Evolutionary conservation across 2,329 filamentous ascomycete genomes (phyloP), one percentile per base, ranked within the genome.

Genomic region (Trichoderma sp.): DNA sequence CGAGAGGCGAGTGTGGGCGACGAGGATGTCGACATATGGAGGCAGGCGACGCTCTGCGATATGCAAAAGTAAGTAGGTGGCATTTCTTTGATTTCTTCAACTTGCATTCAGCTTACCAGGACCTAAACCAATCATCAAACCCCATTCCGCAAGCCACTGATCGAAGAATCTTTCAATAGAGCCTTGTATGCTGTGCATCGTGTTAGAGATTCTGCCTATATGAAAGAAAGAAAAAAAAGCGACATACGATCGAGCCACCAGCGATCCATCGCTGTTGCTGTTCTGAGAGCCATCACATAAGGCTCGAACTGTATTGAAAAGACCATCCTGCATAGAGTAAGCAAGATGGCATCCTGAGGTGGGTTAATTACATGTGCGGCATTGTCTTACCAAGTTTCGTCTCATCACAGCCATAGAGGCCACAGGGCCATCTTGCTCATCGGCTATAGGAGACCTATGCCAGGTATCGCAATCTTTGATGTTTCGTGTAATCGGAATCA

Each of bases 21-120:
- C 88, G 3, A 92, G 81, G 63, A 92, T 92, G 68, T 92, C 90
- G 29, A 92, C 90, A 70, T 92, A 92, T 0, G 90, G 89, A 0
- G 90, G 90, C 0, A 92, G 82, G 1, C 82, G 82, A 17, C 82
- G 80, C 63, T 87, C 84, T 82, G 12, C 8, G 17, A 37, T n/a
- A n/a, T 63, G 15, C 15, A 52, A 12, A 22, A 13, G 61, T 48
- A 17, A 65, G 64, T 9, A 32, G 22, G 67, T 35, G 50, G 19
- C 29, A 13, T 22, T 22, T 19, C 25, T 50, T 32, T 34, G 5
- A 19, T 45, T 25, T n/a, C 35, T 8, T 48, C 52, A 7, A 17
- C 54, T 12, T 5, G 9, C 13, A 37, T 3, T 70, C 73, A 77
- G 84, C 84, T 80, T 70, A 82, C 67, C 57, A 57, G 68, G 83